Percentiles rank a stretch among this genome's conserved stretches.
phyloP scores from a whole-genome alignment of 306 rosid species.

The Trichosanthes truncata region DNA sequence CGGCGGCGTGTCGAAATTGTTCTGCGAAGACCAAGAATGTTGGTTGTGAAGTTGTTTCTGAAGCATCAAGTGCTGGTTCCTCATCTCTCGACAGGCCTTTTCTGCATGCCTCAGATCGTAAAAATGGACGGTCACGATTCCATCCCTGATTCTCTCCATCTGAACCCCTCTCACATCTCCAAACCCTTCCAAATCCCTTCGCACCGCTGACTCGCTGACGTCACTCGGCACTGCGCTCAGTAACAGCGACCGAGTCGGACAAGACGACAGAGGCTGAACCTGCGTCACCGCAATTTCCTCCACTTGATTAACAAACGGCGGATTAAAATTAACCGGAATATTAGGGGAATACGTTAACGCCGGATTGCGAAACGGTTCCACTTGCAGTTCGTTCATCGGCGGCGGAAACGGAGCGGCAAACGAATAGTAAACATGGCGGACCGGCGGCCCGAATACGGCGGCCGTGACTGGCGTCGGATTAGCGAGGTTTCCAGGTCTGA shows the following conservation, averaged over 20 bases:
- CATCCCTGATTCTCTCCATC: conserved; percentile 49
- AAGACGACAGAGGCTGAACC: conserved; percentile 16
- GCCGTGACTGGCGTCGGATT: background rate
- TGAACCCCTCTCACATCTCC: conserved; percentile 65
- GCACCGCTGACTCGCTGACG: conserved; percentile 29
- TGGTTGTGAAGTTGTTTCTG: conserved; percentile 30
- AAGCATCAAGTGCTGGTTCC: conserved; percentile 41
- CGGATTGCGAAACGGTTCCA: conserved; percentile 17
- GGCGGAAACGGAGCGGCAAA: conserved; percentile 17
- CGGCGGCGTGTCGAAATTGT: conserved; percentile 10
- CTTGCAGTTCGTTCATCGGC: conserved; percentile 15
- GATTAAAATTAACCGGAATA: conserved; percentile 14
- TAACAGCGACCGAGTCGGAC: conserved; percentile 52
- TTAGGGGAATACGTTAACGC: conserved; percentile 7
- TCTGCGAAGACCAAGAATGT: background rate
- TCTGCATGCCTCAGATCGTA: conserved; percentile 69
- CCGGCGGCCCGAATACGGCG: background rate
- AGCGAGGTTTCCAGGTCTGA: conserved; percentile 34
- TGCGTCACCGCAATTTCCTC: background rate
- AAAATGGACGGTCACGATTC: conserved; percentile 56
- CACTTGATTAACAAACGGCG: conserved; percentile 19
- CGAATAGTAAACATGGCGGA: conserved; percentile 29
- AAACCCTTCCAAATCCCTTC: conserved; percentile 42
- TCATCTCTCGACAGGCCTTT: conserved; percentile 40
- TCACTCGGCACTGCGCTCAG: conserved; percentile 36